phyloP scores from a whole-genome alignment of 768 basidiomycete species.

The Tylopilus sp. region DNA sequence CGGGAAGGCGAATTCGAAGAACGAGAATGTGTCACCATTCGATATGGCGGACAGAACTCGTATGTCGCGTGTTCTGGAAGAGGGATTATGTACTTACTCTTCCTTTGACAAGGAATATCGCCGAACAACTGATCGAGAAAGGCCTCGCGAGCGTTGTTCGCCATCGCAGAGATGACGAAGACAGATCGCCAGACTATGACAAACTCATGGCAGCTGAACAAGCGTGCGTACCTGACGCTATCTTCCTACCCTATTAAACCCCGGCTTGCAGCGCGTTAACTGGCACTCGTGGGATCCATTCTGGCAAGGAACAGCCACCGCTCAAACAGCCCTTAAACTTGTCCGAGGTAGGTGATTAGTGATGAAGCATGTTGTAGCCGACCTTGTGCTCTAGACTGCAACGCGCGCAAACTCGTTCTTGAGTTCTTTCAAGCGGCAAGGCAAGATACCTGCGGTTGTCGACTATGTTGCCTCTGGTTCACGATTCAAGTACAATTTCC shows the following conservation, averaged over 20 bases:
- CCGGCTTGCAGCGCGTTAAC: conserved; percentile 58
- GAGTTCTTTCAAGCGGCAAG: conserved; percentile 86
- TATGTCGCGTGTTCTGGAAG: conserved; percentile 34
- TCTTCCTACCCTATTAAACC: background rate
- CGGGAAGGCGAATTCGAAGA: conserved; percentile 92
- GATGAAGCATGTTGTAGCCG: background rate
- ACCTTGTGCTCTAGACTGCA: conserved; percentile 43
- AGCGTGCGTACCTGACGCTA: conserved; percentile 50
- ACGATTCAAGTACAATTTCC: conserved; percentile 75
- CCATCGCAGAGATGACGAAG: conserved; percentile 93
- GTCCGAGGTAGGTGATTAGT: conserved; percentile 63
- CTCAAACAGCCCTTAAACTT: conserved; percentile 85
- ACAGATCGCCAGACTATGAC: conserved; percentile 93
- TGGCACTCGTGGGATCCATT: conserved; percentile 84
- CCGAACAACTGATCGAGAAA: conserved; percentile 91
- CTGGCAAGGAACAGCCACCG: conserved; percentile 80
- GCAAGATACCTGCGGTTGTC: conserved; percentile 79
- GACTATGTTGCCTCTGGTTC: conserved; percentile 95
- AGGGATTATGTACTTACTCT: background rate
- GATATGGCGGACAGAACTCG: conserved; percentile 78
- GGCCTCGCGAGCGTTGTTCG: conserved; percentile 87
- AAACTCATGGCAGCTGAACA: conserved; percentile 95
- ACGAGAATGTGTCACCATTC: conserved; percentile 87
- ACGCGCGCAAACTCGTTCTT: conserved; percentile 83
- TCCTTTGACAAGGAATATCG: conserved; percentile 75